These are phyloP conservation scores for Eucalyptus cloeziana DNA, from an alignment of 345 rosid species.

Conservation along the genomic window DNA sequence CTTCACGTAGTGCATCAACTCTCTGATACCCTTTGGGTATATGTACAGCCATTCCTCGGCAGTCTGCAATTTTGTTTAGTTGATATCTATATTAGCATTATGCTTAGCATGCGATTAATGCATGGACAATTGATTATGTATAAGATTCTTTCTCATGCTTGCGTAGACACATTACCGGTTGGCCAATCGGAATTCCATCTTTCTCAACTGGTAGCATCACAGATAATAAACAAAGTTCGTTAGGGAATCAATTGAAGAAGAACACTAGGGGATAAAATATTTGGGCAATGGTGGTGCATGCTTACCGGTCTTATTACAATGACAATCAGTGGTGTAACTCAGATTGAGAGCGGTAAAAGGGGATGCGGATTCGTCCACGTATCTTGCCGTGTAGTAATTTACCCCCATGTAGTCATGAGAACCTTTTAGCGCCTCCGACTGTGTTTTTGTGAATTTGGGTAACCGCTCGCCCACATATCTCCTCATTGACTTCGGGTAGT, in stretches of 20 bases:
- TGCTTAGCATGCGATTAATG: not conserved
- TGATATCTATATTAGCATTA: not conserved
- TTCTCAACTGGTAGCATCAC: slow-evolving; percentile 6
- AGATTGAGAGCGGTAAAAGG: not conserved
- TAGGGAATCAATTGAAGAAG: not conserved
- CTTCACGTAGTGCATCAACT: slow-evolving; percentile 1
- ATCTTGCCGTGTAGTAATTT: slow-evolving; percentile 45
- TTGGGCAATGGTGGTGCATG: not conserved
- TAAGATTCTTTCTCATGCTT: not conserved
- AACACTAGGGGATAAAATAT: not conserved
- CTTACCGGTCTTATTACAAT: not conserved
- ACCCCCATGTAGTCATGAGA: slow-evolving; percentile 47
- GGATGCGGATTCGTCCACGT: not conserved
- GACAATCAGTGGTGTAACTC: slow-evolving; percentile 14
- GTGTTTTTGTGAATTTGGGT: slow-evolving; percentile 38
- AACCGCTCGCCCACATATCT: slow-evolving; percentile 27
- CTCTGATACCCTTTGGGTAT: slow-evolving; percentile 18
- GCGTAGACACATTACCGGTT: slow-evolving; percentile 1
- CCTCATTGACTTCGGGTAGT: slow-evolving; percentile 49
- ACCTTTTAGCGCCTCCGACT: slow-evolving; percentile 29
- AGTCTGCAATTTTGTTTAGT: slow-evolving; percentile 6
- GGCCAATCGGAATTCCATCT: slow-evolving; percentile 22
- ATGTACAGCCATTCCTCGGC: slow-evolving; percentile 12
- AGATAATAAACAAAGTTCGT: not conserved
- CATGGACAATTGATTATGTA: not conserved